Base-by-base conservation (phyloP, 306 rosid species). In the Canavalia ensiformis region DNA sequence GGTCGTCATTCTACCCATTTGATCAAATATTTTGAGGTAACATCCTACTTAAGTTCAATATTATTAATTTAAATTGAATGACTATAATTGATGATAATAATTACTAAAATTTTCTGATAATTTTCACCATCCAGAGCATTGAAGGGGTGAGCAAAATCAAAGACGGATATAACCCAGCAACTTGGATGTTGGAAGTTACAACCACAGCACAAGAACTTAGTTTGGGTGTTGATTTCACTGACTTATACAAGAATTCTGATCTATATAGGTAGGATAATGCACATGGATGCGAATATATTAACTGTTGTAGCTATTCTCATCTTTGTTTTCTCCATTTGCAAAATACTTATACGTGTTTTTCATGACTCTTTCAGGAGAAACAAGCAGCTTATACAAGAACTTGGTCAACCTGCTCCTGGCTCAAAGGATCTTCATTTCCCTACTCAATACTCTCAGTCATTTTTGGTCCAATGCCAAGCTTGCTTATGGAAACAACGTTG, bases 141-240 rank as follows among this genome's bases (percentile, higher is more conserved):
- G 84, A 84, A 0, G 93, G 96, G 29, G 83, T 89, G 58, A 81
- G 88, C 29, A 90, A 88, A 86, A 94, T 94, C 68, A 89, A 89
- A 68, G 92, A 90, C 7, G 97, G 94, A 58, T 92, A 92, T 82
- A 94, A 94, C 76, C 97, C 96, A 0, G 97, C 98, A 57, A 94
- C 98, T 9, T 91, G 98, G 98, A 94, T 94, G 98, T 65, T 94
- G 81, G 97, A 94, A 66, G 85, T 92, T 75, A 88, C 97, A 7
- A 65, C 92, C 5, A 56, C 86, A 52, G 90, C 91, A 58, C 91
- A 88, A 81, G 97, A 94, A 82, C 34, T 57, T 54, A 54, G 45
- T 76, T 81, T 89, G 60, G 92, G 89, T 33, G 87, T 90, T 67
- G 89, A 92, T 83, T 92, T 94, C 68, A 69, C 91, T 5, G 90